phyloP scores from a whole-genome alignment of 2,329 filamentous ascomycete species.

The Lasiodiplodia sp. region DNA sequence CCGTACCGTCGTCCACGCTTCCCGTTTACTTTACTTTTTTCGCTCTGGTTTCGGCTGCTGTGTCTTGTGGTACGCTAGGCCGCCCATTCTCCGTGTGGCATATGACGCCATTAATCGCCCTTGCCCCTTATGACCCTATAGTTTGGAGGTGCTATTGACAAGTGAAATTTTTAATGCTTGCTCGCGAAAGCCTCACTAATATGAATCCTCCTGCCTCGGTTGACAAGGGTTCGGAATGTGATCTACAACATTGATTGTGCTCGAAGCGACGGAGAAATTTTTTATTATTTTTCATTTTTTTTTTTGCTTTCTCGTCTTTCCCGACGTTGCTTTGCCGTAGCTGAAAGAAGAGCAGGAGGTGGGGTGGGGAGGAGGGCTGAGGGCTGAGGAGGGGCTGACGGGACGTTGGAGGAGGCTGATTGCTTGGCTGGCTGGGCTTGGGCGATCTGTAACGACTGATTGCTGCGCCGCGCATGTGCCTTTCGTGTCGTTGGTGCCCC shows the following conservation, averaged over 20 bases:
- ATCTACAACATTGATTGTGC: neutral
- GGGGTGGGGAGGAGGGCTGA: neutral
- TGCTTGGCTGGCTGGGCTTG: neutral
- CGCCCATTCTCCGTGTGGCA: neutral
- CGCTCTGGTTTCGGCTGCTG: neutral
- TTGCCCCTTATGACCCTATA: neutral
- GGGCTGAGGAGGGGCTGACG: neutral
- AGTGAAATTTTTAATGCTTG: neutral
- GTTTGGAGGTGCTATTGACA: neutral
- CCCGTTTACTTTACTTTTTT: slow-evolving; percentile 4
- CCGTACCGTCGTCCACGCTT: neutral
- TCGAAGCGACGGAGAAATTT: too few relatives aligned
- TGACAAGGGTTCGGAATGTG: neutral
- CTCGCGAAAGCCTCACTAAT: neutral
- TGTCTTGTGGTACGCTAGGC: slow-evolving; percentile 5
- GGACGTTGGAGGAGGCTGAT: neutral
- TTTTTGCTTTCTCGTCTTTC: too few relatives aligned
- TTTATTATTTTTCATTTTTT: too few relatives aligned
- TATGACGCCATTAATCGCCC: neutral
- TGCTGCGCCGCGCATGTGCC: neutral
- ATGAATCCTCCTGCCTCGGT: neutral
- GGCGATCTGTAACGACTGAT: neutral
- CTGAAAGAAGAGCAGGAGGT: neutral
- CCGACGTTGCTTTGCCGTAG: neutral
- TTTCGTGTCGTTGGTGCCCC: neutral